These are phyloP conservation scores for Psilocybe cyanescens DNA, from an alignment of 768 basidiomycete species.

Conservation along the genomic window DNA sequence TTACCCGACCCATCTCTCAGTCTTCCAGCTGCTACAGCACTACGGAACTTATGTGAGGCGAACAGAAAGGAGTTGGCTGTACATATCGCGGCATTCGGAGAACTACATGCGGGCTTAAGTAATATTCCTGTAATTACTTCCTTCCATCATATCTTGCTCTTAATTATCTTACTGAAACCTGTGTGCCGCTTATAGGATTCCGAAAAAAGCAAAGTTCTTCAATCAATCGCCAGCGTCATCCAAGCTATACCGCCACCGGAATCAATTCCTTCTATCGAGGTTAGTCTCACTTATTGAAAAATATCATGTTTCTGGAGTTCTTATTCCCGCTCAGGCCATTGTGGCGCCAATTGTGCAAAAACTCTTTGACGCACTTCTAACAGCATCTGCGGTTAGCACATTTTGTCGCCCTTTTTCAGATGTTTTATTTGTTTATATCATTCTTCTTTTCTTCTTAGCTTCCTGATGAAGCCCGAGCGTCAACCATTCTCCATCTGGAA, in stretches of 20 bases:
- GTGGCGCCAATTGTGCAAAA: slow-evolving; percentile 75
- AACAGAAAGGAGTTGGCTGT: slow-evolving; percentile 84
- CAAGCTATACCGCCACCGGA: slow-evolving; percentile 84
- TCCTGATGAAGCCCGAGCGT: slow-evolving; percentile 70
- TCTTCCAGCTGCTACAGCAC: slow-evolving; percentile 76
- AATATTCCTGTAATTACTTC: slow-evolving; percentile 64
- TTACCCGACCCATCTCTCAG: slow-evolving; percentile 67
- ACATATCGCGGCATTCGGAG: slow-evolving; percentile 84
- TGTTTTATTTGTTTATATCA: neutral
- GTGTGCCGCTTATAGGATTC: slow-evolving; percentile 53
- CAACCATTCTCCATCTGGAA: slow-evolving; percentile 75
- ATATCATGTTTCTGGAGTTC: neutral
- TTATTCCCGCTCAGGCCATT: slow-evolving; percentile 53
- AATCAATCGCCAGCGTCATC: slow-evolving; percentile 92
- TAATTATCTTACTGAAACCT: neutral
- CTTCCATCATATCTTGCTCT: neutral
- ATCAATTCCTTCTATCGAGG: slow-evolving; percentile 78
- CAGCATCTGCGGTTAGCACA: slow-evolving; percentile 51
- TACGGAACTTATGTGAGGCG: slow-evolving; percentile 88
- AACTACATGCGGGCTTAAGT: slow-evolving; percentile 77
- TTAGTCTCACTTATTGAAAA: slow-evolving; percentile 26
- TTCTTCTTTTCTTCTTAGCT: slow-evolving; percentile 61
- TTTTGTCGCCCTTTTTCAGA: neutral
- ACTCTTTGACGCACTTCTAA: slow-evolving; percentile 63
- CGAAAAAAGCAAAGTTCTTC: slow-evolving; percentile 88